These are phyloP conservation scores for Lodderomyces orthopsilosis DNA, from an alignment of 1,139 yeast genomes.

Conservation along the genomic window DNA sequence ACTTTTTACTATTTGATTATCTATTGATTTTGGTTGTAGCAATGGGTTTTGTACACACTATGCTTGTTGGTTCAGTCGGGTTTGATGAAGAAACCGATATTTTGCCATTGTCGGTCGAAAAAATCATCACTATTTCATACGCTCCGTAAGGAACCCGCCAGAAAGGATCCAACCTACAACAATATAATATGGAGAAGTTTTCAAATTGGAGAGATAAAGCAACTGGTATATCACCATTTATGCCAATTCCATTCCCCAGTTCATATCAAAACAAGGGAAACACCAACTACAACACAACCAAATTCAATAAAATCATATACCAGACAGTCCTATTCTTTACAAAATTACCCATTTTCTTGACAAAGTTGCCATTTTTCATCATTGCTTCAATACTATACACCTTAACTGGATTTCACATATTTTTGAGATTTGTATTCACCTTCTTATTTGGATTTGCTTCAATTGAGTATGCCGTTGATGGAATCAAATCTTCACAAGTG, in stretches of 20 bases:
- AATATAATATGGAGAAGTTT: conserved; percentile 62
- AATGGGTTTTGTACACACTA: too few relatives aligned
- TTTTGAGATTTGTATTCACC: conserved; percentile 16
- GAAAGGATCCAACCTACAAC: too few relatives aligned
- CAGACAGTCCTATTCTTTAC: conserved; percentile 6
- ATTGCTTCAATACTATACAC: conserved; percentile 16
- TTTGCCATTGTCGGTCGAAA: not conserved
- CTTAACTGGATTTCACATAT: conserved; percentile 17
- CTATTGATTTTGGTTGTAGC: not conserved
- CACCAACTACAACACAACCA: not conserved
- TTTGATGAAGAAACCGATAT: not conserved
- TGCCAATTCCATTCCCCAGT: conserved; percentile 41
- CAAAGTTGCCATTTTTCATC: conserved; percentile 29
- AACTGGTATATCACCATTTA: conserved; percentile 79
- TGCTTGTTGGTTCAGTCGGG: too few relatives aligned
- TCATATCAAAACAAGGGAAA: conserved; percentile 7
- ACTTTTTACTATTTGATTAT: not conserved
- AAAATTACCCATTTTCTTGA: conserved; percentile 18
- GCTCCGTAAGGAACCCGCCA: too few relatives aligned
- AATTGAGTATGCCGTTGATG: conserved; percentile 48
- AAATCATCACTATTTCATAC: not conserved
- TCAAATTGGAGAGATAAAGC: conserved; percentile 75
- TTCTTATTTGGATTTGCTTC: conserved; percentile 26
- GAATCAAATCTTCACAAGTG: conserved; percentile 45
- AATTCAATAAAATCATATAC: conserved; percentile 5